phyloP scores from a whole-genome alignment of 495 filamentous ascomycete species.

The Astrothelium macrocarpum region DNA sequence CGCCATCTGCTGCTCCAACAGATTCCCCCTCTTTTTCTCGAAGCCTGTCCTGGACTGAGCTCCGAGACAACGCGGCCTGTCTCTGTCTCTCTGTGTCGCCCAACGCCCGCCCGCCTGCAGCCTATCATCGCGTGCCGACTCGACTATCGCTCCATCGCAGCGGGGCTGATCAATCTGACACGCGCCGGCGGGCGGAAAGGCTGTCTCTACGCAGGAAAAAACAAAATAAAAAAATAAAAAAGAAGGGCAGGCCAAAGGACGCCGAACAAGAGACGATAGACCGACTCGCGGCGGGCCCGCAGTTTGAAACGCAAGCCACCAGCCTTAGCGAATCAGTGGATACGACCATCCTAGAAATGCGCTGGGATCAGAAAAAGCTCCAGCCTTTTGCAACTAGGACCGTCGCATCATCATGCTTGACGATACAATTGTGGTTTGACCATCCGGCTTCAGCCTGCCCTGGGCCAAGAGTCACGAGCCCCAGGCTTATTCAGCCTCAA shows the following conservation, averaged over 20 bases:
- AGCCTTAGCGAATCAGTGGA: background rate
- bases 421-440: conserved; percentile 1
- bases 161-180: conserved; percentile 6
- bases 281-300: background rate
- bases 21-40: conserved; percentile 1
- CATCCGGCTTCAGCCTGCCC: background rate
- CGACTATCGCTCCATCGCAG: background rate
- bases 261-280: background rate
- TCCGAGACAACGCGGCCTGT: conserved; percentile 6
- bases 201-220: background rate
- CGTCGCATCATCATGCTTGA: background rate
- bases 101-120: background rate
- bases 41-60: conserved; percentile 1
- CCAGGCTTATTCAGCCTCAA: background rate
- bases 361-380: background rate
- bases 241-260: background rate
- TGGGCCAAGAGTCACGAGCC: background rate
- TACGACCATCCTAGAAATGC: background rate
- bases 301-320: conserved; percentile 6
- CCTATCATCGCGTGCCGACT: background rate
- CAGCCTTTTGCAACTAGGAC: background rate
- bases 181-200: conserved; percentile 3
- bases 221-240: background rate
- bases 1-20: background rate
- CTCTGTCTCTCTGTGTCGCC: too few species aligned